Evolutionary conservation across 305 asterid genomes (phyloP).

Genomic region (Fraxinus latifolia): DNA sequence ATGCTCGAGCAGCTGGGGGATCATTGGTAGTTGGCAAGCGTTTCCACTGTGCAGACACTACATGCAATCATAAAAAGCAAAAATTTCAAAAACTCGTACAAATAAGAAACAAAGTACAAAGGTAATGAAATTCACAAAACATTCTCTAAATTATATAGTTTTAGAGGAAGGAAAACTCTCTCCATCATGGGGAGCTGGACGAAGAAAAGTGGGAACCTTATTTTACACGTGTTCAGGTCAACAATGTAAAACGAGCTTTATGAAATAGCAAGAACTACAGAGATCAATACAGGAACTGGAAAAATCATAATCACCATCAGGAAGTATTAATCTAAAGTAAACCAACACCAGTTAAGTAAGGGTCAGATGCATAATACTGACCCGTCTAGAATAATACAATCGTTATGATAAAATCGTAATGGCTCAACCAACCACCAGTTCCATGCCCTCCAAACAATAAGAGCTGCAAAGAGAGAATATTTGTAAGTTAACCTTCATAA

Average conservation of each 20-base stretch:
- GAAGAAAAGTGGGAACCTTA: conserved; percentile 2
- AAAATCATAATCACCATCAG: conserved; percentile 1
- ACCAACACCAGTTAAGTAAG: conserved; percentile 6
- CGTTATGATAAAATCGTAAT: conserved; percentile 88
- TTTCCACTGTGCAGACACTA: conserved; percentile 91
- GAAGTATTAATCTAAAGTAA: conserved; percentile 12
- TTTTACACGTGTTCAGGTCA: neutral
- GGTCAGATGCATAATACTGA: conserved; percentile 33
- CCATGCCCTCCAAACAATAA: conserved; percentile 97
- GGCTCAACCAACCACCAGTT: conserved; percentile 99
- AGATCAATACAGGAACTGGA: neutral
- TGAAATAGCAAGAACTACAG: conserved; percentile 1
- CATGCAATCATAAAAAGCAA: conserved; percentile 22
- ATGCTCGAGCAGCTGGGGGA: conserved; percentile 87
- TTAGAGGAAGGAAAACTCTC: neutral
- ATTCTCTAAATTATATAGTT: neutral
- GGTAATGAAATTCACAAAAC: neutral
- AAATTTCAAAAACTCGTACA: conserved; percentile 14
- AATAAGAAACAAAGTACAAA: neutral
- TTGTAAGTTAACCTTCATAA: conserved; percentile 11
- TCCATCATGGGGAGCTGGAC: neutral
- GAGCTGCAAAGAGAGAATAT: conserved; percentile 54
- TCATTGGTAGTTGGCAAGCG: conserved; percentile 70
- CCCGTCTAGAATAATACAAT: conserved; percentile 87
- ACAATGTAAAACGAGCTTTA: neutral